phyloP scores from a whole-genome alignment of 257 asterid species.

The Thymus mandschuricus region DNA sequence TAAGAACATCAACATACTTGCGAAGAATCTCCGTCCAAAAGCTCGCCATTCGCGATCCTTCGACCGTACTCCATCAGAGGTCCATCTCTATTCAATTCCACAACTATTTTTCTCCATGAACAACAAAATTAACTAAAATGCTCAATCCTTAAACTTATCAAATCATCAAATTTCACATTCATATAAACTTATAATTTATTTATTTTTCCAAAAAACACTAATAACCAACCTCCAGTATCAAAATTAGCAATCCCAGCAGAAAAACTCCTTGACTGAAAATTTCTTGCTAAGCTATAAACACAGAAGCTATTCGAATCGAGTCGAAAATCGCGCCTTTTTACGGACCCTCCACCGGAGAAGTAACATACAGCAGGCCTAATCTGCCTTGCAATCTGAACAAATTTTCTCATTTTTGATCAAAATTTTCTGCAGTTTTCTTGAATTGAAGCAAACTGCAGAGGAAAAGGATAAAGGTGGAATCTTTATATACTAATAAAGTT shows the following conservation, averaged over 20 bases:
- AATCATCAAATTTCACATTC: background rate
- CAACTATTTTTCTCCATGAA: background rate
- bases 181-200: background rate
- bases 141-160: background rate
- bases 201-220: background rate
- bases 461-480: background rate
- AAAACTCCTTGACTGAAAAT: background rate
- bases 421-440: slow-evolving; percentile 22
- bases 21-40: slow-evolving; percentile 68
- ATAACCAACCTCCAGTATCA: slow-evolving; percentile 45
- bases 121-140: background rate
- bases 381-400: slow-evolving; percentile 45
- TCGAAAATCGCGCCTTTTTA: slow-evolving; percentile 34
- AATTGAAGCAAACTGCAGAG: slow-evolving; percentile 33
- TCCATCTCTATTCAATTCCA: slow-evolving; percentile 53
- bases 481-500: slow-evolving; percentile 24
- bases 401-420: slow-evolving; percentile 46
- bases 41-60: slow-evolving; percentile 69
- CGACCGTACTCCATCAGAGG: slow-evolving; percentile 73
- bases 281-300: slow-evolving; percentile 32
- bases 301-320: slow-evolving; percentile 20
- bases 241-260: slow-evolving; percentile 42
- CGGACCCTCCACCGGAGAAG: slow-evolving; percentile 29
- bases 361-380: slow-evolving; percentile 36
- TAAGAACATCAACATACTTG: slow-evolving; percentile 43